Base-by-base conservation (phyloP, 768 basidiomycete species). In the Serendipita sp. region DNA sequence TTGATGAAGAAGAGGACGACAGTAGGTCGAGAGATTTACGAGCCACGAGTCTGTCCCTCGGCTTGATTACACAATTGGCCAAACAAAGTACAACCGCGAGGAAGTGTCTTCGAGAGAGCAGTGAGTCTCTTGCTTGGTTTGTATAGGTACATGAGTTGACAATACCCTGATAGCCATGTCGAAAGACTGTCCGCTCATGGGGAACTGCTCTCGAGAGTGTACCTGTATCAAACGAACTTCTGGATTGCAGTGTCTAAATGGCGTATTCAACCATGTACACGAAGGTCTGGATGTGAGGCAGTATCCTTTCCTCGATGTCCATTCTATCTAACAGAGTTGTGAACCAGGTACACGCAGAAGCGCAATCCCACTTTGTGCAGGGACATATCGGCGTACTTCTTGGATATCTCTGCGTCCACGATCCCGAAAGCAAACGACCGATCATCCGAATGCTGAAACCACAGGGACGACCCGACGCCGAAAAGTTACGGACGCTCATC, bases 371-470 rank as follows among this genome's bases (percentile, higher is more conserved):
- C 16, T 70, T 71, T 60, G 76, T 91, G 4, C 80, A 80, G 15
- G 86, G 86, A 0, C 88, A 90, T 69, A 79, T 88, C 3, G 82
- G 89, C 0, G 81, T 91, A 4, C 79, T 92, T 3, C 79, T 92
- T 55, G 88, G 80, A 6, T 70, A 83, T 3, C 73, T 82, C 43
- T 74, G 76, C 62, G 72, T 72, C 44, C 69, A 73, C 44, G 29
- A 46, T 70, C 5, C 55, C 23, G 37, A 58, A 43, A 34, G 75
- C 63, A 74, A 73, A 65, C 18, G 63, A 13, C 64, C 72, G 3
- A 68, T 79, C 55, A 62, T 76, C 18, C 70, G 70, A n/a, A 66
- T 65, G 1, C 70, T 80, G 16, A n/a, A 60, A 23, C 55, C 55
- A 4, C 73, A 77, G 0, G 78, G 76, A 15, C 18, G 48, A n/a